Evolutionary conservation across 306 rosid genomes (phyloP).

Genomic region (Glycine soja): DNA sequence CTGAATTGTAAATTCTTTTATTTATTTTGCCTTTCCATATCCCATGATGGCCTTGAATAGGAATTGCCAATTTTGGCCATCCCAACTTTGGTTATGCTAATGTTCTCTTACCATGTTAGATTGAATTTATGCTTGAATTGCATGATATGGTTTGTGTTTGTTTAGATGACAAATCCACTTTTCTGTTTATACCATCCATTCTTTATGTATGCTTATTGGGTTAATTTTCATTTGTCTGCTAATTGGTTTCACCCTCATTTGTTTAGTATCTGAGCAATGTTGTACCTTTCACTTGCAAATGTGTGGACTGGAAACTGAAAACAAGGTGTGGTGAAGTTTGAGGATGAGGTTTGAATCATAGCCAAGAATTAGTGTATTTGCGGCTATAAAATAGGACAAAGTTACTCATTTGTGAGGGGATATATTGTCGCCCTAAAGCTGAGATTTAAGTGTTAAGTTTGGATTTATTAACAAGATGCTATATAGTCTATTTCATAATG

Average conservation of each 20-base stretch:
- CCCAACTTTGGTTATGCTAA: slow-evolving; percentile 28
- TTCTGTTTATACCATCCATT: slow-evolving; percentile 15
- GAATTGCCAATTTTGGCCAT: slow-evolving; percentile 26
- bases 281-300: slow-evolving; percentile 18
- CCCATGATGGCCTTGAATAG: slow-evolving; percentile 33
- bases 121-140: slow-evolving; percentile 22
- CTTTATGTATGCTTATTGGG: slow-evolving; percentile 18
- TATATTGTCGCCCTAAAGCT: slow-evolving; percentile 1
- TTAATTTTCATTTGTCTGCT: slow-evolving; percentile 6
- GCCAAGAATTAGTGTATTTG: neutral
- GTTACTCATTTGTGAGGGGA: slow-evolving; percentile 1
- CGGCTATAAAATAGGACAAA: neutral
- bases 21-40: slow-evolving; percentile 29
- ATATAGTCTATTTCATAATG: neutral
- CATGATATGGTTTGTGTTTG: slow-evolving; percentile 8
- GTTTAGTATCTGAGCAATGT: slow-evolving; percentile 15
- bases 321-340: neutral
- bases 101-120: slow-evolving; percentile 7
- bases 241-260: slow-evolving; percentile 6
- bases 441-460: slow-evolving; percentile 6
- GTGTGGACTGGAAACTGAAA: slow-evolving; percentile 26
- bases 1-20: slow-evolving; percentile 41
- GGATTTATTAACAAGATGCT: neutral
- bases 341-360: slow-evolving; percentile 4
- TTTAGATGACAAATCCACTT: slow-evolving; percentile 13